Evolutionary conservation across 495 filamentous ascomycete genomes (phyloP).

Genomic region (Penicillium herquei): DNA sequence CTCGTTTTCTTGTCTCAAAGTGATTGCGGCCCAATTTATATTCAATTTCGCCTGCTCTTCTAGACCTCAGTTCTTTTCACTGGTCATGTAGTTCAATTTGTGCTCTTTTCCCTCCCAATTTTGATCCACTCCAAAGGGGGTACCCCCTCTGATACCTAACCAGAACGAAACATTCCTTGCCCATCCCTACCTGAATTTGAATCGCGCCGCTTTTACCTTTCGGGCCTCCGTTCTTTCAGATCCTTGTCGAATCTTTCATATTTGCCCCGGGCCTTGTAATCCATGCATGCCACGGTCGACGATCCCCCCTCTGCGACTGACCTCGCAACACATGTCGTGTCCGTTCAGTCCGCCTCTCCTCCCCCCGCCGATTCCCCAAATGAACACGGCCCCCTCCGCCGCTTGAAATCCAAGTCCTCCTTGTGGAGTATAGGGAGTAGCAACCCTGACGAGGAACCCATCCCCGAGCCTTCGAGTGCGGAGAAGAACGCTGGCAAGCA

Average conservation of each 20-base stretch:
- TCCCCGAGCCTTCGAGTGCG: constrained; percentile 19
- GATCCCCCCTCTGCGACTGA: constrained; percentile 31
- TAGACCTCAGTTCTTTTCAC: neutral
- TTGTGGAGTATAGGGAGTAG: constrained; percentile 42
- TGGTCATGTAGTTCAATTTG: constrained; percentile 21
- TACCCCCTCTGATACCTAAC: constrained; percentile 6
- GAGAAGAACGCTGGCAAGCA: constrained; percentile 32
- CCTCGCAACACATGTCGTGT: constrained; percentile 29
- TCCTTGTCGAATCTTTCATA: constrained; percentile 14
- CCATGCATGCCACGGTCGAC: constrained; percentile 46
- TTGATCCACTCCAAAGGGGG: neutral
- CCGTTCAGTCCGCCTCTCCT: constrained; percentile 28
- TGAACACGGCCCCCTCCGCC: constrained; percentile 34
- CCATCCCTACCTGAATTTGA: constrained; percentile 25
- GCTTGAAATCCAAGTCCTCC: constrained; percentile 45
- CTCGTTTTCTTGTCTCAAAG: constrained; percentile 26
- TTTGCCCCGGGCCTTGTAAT: constrained; percentile 24
- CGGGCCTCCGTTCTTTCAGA: neutral
- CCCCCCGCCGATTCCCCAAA: constrained; percentile 34
- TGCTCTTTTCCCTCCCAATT: neutral
- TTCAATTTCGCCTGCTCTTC: too few relatives aligned
- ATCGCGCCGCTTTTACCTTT: neutral
- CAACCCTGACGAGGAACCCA: constrained; percentile 33
- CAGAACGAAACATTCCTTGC: constrained; percentile 30
- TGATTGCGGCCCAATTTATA: constrained; percentile 24